phyloP scores from a whole-genome alignment of 73 alveolate species.

The Uronychia setigera region DNA sequence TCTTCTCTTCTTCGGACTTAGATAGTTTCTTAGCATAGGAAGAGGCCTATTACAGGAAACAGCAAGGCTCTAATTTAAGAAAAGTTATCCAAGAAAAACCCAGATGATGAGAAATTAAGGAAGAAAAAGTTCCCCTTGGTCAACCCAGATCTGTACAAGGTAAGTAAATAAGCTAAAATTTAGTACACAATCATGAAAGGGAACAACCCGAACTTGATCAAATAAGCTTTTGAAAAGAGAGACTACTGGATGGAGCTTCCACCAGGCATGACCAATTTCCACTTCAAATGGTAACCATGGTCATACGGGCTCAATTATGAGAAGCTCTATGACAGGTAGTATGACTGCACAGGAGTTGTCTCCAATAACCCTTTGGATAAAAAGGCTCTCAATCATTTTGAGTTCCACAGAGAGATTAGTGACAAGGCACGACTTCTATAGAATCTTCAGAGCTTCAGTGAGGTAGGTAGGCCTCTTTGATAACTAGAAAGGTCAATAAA shows the following conservation, averaged over 20 bases:
- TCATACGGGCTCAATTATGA: not conserved
- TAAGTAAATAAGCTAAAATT: not conserved
- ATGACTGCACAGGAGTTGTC: not conserved
- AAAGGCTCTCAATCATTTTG: not conserved
- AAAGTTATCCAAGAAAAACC: not conserved
- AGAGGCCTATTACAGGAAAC: not conserved
- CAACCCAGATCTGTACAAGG: not conserved
- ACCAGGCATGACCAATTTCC: not conserved
- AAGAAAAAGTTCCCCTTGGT: not conserved
- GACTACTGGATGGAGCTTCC: slow-evolving; percentile 3
- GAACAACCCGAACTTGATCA: not conserved
- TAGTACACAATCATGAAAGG: not conserved
- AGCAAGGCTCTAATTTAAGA: not conserved
- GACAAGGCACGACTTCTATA: not conserved
- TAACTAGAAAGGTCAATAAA: not conserved
- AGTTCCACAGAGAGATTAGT: not conserved
- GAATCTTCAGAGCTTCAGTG: not conserved
- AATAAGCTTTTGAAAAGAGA: not conserved
- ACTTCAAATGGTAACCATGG: not conserved
- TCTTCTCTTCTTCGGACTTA: not conserved
- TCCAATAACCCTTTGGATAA: not conserved
- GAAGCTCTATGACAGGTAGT: not conserved
- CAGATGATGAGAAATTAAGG: not conserved
- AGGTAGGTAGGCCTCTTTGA: not conserved
- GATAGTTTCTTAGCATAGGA: not conserved